These are phyloP conservation scores for Oehlia diaphana DNA, from an alignment of 192 early-diverging fungal species.

Conservation along the genomic window DNA sequence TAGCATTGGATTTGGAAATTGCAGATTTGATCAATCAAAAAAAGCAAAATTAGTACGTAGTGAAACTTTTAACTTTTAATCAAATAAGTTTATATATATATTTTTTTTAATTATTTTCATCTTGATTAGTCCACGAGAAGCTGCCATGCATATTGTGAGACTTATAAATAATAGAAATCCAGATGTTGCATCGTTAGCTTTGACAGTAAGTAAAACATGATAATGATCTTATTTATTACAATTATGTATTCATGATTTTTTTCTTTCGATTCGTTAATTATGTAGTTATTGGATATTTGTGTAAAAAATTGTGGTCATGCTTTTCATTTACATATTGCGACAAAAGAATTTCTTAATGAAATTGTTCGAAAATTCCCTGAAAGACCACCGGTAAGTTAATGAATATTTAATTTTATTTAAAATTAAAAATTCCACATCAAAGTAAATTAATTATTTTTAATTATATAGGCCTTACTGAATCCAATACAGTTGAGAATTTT, in stretches of 20 bases:
- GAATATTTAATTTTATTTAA: neutral
- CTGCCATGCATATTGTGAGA: constrained; percentile 65
- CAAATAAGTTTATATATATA: neutral
- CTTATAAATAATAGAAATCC: constrained; percentile 64
- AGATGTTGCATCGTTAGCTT: constrained; percentile 61
- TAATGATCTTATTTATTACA: neutral
- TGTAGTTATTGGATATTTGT: constrained; percentile 87
- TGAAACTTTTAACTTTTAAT: neutral
- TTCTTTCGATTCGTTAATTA: neutral
- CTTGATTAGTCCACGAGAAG: constrained; percentile 66
- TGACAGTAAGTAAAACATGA: constrained; percentile 49
- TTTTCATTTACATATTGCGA: constrained; percentile 93
- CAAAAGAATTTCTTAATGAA: constrained; percentile 97
- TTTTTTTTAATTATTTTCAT: neutral
- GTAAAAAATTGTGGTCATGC: constrained; percentile 99
- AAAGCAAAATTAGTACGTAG: constrained; percentile 72
- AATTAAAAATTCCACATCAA: neutral
- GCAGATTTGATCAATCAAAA: constrained; percentile 94
- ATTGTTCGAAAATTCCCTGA: constrained; percentile 93
- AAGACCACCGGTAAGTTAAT: constrained; percentile 66
- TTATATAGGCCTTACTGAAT: constrained; percentile 52
- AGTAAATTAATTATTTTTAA: neutral
- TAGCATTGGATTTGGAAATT: constrained; percentile 91
- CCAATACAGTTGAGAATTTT: constrained; percentile 86
- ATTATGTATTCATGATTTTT: neutral